Conservation (phyloP, 495 filamentous ascomycete species). For the Daldinia bambusicola region DNA sequence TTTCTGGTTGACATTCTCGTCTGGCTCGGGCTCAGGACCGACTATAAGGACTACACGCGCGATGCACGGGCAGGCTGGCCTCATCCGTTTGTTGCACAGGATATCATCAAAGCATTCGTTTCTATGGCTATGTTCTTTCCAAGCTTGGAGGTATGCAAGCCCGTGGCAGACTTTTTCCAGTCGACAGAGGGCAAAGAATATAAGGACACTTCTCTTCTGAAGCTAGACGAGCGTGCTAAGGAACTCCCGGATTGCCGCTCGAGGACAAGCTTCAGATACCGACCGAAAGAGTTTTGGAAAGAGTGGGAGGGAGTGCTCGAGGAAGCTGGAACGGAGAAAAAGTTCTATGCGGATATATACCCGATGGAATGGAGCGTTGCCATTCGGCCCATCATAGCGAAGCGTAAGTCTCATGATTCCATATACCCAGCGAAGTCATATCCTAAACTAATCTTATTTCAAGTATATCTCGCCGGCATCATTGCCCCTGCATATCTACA, state of each 20-base stretch:
- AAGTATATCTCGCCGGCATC: slow-evolving; percentile 59
- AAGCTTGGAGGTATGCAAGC: slow-evolving; percentile 38
- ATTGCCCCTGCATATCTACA: slow-evolving; percentile 47
- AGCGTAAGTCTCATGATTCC: slow-evolving; percentile 36
- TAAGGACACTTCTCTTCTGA: slow-evolving; percentile 52
- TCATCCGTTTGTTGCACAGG: slow-evolving; percentile 55
- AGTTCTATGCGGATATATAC: slow-evolving; percentile 38
- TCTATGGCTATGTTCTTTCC: slow-evolving; percentile 57
- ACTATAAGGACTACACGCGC: slow-evolving; percentile 42
- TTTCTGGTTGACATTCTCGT: slow-evolving; percentile 49
- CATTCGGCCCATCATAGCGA: slow-evolving; percentile 56
- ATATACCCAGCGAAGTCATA: neutral
- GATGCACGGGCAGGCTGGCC: slow-evolving; percentile 43
- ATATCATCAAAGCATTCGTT: slow-evolving; percentile 54
- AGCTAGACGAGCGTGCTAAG: slow-evolving; percentile 51
- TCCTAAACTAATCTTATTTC: slow-evolving; percentile 7
- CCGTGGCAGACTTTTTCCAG: slow-evolving; percentile 47
- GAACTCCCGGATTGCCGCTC: slow-evolving; percentile 49
- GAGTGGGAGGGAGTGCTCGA: slow-evolving; percentile 46
- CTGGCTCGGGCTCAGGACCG: slow-evolving; percentile 50
- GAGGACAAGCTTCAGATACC: slow-evolving; percentile 48
- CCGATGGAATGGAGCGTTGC: slow-evolving; percentile 53
- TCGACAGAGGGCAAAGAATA: slow-evolving; percentile 47
- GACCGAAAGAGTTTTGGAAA: slow-evolving; percentile 52
- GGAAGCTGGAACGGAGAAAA: slow-evolving; percentile 20